Evolutionary conservation across 306 rosid species (phyloP), one percentile per base, ranked within the genome.

Genomic region (Lathyrus tuberosus): DNA sequence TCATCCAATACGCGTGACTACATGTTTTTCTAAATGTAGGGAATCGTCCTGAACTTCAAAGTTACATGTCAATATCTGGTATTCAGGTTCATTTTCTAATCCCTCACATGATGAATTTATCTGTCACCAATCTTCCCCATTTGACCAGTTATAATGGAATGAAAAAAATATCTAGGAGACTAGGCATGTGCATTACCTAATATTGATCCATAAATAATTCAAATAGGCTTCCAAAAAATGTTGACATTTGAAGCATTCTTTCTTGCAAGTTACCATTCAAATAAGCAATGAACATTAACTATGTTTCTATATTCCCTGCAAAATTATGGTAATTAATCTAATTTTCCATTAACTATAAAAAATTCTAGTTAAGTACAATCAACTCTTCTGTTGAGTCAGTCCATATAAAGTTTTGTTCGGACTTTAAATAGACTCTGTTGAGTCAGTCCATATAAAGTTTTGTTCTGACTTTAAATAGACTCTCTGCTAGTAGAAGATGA

Each of bases 181-280:
- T 40, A 56, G 69, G 48, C 88, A 88, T 82, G 88, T 80, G 89
- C 80, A 60, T 33, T 51, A 67, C 85, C 85, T 52, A 71, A 78
- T 31, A 57, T 60, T 61, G 73, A 75, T 76, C 54, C 15, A 61
- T 58, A 64, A 65, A 80, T 22, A 75, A 80, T 70, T 15, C 65
- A 6, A 69, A 65, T 33, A 43, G 40, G 59, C 58, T 20, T 63
- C 67, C 35, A 73, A 30, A 75, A 75, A 52, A 54, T 30, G 72
- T 76, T 82, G 87, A 86, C 87, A 74, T 83, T 70, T 76, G 16
- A 58, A 67, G 67, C 53, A 76, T 71, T 75, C 68, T 71, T 58
- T 43, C 56, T 41, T 58, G 48, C 44, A 69, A 73, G 72, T 53
- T 65, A 79, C 79, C 41, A 31, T 68, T 41, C 76, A 35, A 16